phyloP scores from a whole-genome alignment of 192 early-diverging fungal genomes.

The Backusella macrospora region DNA sequence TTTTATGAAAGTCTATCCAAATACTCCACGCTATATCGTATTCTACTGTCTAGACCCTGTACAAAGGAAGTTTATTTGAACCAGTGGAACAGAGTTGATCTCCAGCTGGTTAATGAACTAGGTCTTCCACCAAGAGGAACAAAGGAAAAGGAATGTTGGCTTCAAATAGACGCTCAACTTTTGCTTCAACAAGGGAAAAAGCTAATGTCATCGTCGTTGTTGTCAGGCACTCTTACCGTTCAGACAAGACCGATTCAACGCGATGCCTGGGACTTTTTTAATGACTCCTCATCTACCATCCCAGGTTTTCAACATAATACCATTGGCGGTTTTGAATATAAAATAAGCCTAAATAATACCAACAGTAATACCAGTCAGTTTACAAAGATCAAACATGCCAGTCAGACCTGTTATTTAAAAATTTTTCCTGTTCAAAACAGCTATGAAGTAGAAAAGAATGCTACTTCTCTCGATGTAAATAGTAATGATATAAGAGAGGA shows the following conservation, averaged over 20 bases:
- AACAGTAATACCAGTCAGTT: neutral
- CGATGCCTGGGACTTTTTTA: slow-evolving; percentile 19
- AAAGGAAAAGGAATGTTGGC: neutral
- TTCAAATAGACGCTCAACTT: neutral
- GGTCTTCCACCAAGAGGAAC: neutral
- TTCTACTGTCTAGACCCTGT: neutral
- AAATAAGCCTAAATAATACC: neutral
- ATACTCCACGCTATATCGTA: slow-evolving; percentile 14
- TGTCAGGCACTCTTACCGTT: neutral
- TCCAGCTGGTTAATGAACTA: slow-evolving; percentile 26
- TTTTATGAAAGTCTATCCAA: slow-evolving; percentile 15
- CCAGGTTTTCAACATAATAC: slow-evolving; percentile 2
- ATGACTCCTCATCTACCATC: neutral
- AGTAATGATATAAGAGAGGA: neutral
- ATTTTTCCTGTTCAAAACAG: neutral
- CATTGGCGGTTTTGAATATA: slow-evolving; percentile 18
- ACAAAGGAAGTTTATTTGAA: neutral
- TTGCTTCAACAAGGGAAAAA: neutral
- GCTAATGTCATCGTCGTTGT: neutral
- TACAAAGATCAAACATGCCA: neutral
- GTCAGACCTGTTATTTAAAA: neutral
- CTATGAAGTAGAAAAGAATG: too few species aligned
- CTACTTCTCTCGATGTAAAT: neutral
- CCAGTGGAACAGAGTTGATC: slow-evolving; percentile 23
- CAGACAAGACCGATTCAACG: neutral